Evolutionary conservation across 1,139 yeast genomes (phyloP).

Genomic region (Yarrowia galli): DNA sequence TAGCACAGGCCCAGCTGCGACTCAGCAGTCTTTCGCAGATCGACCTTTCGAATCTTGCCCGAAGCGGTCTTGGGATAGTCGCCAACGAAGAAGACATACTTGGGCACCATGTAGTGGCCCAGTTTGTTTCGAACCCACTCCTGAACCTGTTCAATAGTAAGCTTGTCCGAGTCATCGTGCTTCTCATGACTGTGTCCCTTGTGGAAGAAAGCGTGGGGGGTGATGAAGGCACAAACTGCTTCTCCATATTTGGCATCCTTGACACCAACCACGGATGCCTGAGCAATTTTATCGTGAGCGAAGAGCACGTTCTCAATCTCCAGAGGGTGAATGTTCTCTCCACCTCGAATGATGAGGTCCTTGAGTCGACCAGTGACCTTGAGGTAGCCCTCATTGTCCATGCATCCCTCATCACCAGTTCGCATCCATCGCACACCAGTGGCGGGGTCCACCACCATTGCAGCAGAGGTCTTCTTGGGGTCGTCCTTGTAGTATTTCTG

Average conservation of each 20-base stretch:
- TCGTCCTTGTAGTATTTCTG: conserved; percentile 48
- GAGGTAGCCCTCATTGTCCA: conserved; percentile 48
- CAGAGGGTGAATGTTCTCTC: conserved; percentile 51
- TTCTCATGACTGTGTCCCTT: conserved; percentile 43
- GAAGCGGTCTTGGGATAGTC: conserved; percentile 51
- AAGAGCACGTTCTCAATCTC: conserved; percentile 50
- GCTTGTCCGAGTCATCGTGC: conserved; percentile 27
- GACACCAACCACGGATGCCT: conserved; percentile 50
- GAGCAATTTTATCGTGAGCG: conserved; percentile 47
- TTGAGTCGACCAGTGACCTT: conserved; percentile 51
- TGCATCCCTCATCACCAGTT: conserved; percentile 51
- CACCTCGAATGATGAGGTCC: conserved; percentile 51
- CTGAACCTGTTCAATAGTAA: conserved; percentile 44
- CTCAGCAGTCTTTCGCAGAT: conserved; percentile 44
- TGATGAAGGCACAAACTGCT: conserved; percentile 49
- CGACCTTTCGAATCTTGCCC: conserved; percentile 51
- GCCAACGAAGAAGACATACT: conserved; percentile 46
- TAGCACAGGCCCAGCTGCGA: conserved; percentile 23
- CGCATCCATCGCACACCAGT: conserved; percentile 49
- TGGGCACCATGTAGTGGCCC: conserved; percentile 50
- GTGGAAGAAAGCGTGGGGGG: conserved; percentile 40
- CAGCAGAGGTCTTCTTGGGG: conserved; percentile 47
- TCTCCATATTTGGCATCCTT: conserved; percentile 51
- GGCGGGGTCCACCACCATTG: conserved; percentile 45
- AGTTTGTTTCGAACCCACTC: conserved; percentile 45